Evolutionary conservation across 2,329 filamentous ascomycete genomes (phyloP).

Genomic region (Cladorrhinum sp.): DNA sequence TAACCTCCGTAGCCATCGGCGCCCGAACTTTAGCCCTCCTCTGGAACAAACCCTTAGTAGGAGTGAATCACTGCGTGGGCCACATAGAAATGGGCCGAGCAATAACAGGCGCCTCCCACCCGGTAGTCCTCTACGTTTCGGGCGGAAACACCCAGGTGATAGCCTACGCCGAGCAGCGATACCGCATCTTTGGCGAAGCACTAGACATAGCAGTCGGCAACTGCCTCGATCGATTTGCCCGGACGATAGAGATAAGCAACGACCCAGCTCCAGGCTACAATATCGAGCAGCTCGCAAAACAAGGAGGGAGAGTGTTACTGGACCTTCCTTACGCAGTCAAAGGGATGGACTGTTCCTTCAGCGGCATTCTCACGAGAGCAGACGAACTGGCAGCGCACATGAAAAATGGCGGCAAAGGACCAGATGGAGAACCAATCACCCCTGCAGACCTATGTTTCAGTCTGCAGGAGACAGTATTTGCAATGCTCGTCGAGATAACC

Average conservation of each 20-base stretch:
- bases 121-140: slow-evolving; percentile 91
- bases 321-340: slow-evolving; percentile 96
- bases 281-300: slow-evolving; percentile 86
- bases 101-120: slow-evolving; percentile 86
- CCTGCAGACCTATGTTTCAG: slow-evolving; percentile 88
- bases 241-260: slow-evolving; percentile 87
- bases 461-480: slow-evolving; percentile 90
- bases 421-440: slow-evolving; percentile 59
- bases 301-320: slow-evolving; percentile 66
- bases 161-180: slow-evolving; percentile 88
- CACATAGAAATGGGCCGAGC: slow-evolving; percentile 98
- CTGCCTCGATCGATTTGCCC: slow-evolving; percentile 91
- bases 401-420: slow-evolving; percentile 42
- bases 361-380: slow-evolving; percentile 80
- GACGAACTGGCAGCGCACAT: slow-evolving; percentile 75
- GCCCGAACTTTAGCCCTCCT: slow-evolving; percentile 78
- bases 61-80: slow-evolving; percentile 96
- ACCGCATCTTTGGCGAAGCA: slow-evolving; percentile 96
- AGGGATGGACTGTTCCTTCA: slow-evolving; percentile 98
- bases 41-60: slow-evolving; percentile 85
- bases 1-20: slow-evolving; percentile 81
- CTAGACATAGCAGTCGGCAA: slow-evolving; percentile 98
- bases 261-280: slow-evolving; percentile 97
- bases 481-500: slow-evolving; percentile 98
- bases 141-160: slow-evolving; percentile 98